Evolutionary conservation across 2,329 filamentous ascomycete genomes (phyloP).

Genomic region (Ascochyta lentis): DNA sequence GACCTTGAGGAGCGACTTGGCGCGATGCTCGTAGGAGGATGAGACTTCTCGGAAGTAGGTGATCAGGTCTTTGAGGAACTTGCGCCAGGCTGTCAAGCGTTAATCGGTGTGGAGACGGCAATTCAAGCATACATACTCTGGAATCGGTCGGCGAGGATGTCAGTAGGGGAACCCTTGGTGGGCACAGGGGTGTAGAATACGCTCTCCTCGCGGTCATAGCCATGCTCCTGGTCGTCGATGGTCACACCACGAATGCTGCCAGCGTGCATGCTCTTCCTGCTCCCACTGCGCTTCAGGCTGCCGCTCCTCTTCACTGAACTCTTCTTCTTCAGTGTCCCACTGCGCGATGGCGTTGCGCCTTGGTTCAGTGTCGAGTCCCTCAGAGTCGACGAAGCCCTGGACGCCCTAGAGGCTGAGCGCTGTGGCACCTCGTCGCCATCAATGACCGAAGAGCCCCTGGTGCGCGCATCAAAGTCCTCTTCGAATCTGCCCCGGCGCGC

Average conservation of each 20-base stretch:
- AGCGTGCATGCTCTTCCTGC: slow-evolving; percentile 80
- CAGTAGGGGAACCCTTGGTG: slow-evolving; percentile 85
- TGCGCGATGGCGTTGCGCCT: slow-evolving; percentile 61
- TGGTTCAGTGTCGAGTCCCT: slow-evolving; percentile 48
- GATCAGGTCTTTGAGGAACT: slow-evolving; percentile 92
- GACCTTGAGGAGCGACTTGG: slow-evolving; percentile 82
- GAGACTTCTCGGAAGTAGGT: slow-evolving; percentile 93
- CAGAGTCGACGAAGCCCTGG: slow-evolving; percentile 22
- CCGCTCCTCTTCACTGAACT: slow-evolving; percentile 74
- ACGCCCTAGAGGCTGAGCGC: slow-evolving; percentile 66
- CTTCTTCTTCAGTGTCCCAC: slow-evolving; percentile 89
- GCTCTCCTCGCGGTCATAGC: slow-evolving; percentile 71
- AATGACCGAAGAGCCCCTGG: slow-evolving; percentile 69
- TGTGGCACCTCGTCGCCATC: slow-evolving; percentile 63
- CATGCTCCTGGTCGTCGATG: slow-evolving; percentile 74
- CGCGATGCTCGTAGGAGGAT: slow-evolving; percentile 81
- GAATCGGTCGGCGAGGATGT: slow-evolving; percentile 84
- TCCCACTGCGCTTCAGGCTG: slow-evolving; percentile 80
- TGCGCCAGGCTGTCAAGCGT: slow-evolving; percentile 80
- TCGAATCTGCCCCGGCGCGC: slow-evolving; percentile 62
- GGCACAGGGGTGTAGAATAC: slow-evolving; percentile 91
- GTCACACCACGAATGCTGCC: slow-evolving; percentile 85
- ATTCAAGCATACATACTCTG: slow-evolving; percentile 67
- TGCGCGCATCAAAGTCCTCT: slow-evolving; percentile 74
- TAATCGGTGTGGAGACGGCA: slow-evolving; percentile 12